A percentile compares a stretch with the other conserved stretches of the same genome.
Conservation (phyloP, 2,329 filamentous ascomycete species). For the Daldinia sp. region DNA sequence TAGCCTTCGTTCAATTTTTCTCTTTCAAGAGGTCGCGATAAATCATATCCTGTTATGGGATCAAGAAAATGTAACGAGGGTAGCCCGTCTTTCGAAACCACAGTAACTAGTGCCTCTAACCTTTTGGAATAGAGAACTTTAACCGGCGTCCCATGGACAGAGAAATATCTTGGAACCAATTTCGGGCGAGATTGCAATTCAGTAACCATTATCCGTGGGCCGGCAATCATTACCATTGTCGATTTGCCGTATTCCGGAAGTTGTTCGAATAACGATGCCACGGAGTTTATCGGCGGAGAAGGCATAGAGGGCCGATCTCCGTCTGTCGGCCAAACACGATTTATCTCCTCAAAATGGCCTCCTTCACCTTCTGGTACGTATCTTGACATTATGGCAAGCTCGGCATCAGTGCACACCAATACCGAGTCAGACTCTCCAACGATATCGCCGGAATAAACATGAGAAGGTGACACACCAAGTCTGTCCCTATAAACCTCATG, state of each 20-base stretch:
- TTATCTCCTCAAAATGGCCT: slow-evolving; percentile 56
- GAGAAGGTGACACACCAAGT: slow-evolving; percentile 50
- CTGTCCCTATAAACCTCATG: slow-evolving; percentile 36
- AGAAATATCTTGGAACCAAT: slow-evolving; percentile 51
- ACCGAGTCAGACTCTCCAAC: slow-evolving; percentile 60
- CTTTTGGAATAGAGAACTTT: slow-evolving; percentile 67
- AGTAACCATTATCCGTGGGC: slow-evolving; percentile 64
- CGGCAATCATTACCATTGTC: slow-evolving; percentile 64
- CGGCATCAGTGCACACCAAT: slow-evolving; percentile 55
- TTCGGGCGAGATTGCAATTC: slow-evolving; percentile 58
- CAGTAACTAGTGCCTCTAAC: slow-evolving; percentile 67
- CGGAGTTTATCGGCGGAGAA: slow-evolving; percentile 63
- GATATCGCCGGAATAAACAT: slow-evolving; percentile 46
- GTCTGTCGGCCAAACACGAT: slow-evolving; percentile 66
- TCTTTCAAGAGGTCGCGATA: slow-evolving; percentile 59
- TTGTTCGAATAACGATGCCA: slow-evolving; percentile 57
- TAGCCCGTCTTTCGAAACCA: slow-evolving; percentile 57
- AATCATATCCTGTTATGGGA: slow-evolving; percentile 63
- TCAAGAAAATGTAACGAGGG: slow-evolving; percentile 69
- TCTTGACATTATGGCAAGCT: slow-evolving; percentile 47
- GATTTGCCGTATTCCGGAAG: slow-evolving; percentile 57
- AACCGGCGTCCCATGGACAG: slow-evolving; percentile 58
- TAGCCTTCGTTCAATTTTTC: slow-evolving; percentile 50
- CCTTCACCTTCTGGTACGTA: slow-evolving; percentile 12
- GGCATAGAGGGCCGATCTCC: slow-evolving; percentile 59